phyloP scores from a whole-genome alignment of 148 eudicot genomes.

The Rhododendron simsii region DNA sequence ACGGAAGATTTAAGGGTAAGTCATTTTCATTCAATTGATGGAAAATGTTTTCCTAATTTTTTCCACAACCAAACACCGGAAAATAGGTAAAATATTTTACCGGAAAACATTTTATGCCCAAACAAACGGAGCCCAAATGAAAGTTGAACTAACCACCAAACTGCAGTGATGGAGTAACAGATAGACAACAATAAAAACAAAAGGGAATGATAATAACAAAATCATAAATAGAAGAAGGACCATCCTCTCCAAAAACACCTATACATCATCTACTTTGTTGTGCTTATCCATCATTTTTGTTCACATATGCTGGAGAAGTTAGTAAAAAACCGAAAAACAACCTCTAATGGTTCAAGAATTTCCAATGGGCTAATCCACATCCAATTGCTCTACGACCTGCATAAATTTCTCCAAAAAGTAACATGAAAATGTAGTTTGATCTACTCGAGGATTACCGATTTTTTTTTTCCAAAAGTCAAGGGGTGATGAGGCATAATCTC shows the following conservation, averaged over 20 bases:
- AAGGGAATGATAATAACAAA: not conserved
- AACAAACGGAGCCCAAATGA: too few relatives aligned
- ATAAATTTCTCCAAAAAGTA: not conserved
- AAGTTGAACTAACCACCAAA: too few relatives aligned
- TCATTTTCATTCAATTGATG: too few relatives aligned
- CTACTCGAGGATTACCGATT: not conserved
- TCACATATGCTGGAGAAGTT: not conserved
- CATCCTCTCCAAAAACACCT: conserved; percentile 2
- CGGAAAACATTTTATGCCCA: too few relatives aligned
- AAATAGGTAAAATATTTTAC: too few relatives aligned
- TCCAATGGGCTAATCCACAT: not conserved
- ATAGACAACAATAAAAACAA: not conserved
- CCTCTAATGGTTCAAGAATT: not conserved
- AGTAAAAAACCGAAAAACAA: not conserved
- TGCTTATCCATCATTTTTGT: not conserved
- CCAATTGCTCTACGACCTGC: not conserved
- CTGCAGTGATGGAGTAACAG: not conserved
- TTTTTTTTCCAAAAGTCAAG: not conserved
- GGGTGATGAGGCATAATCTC: not conserved
- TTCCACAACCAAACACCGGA: too few relatives aligned
- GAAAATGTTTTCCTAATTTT: too few relatives aligned
- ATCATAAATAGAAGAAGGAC: not conserved
- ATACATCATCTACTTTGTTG: conserved; percentile 1
- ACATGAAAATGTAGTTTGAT: not conserved
- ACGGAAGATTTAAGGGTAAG: too few relatives aligned